Base-by-base conservation (phyloP, 345 rosid genomes). In the Cochlearia excelsa region DNA sequence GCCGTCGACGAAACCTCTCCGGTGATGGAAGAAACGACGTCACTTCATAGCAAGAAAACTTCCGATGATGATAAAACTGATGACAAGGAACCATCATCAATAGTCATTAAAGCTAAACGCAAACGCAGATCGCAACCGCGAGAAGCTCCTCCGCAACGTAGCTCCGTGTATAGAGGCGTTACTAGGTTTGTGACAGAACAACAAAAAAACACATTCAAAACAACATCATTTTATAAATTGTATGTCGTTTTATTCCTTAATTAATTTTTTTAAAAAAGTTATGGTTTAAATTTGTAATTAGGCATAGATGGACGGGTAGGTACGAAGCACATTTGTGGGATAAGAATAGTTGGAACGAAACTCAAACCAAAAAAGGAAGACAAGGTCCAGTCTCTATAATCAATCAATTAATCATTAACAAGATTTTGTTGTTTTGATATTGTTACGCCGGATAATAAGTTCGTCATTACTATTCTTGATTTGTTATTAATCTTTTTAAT, bases 301-400 rank as follows among this genome's bases (percentile, higher is more conserved):
- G 90, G 80, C 93, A 88, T 71, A 68, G 96, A 63, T 85, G 96
- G 93, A 88, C 93, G 0, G 93, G 96, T 26, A 77, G 93, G 40
- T 85, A 82, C 59, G 93, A 88, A 72, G 96, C 93, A 51, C 93
- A 88, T 74, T 63, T 88, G 65, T 82, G 93, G 96, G 93, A 88
- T 42, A 88, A 85, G 78, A 83, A 83, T 49, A 77, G 90, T 75
- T 88, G 96, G 93, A 88, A 85, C 62, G 93, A 81, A 48, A 75
- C 93, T 3, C 93, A 85, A 43, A 82, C 66, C 77, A 88, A 85
- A 75, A 88, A 85, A 82, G 96, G 96, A 49, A 49, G 90, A 66
- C 96, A 88, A 83, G 96, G 96, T 81, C 69, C 2, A 37, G 38
- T 70, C 50, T 50, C 28, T 34, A 33, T 11, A 11, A 28, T 38